Evolutionary conservation across 805 yeast species (phyloP).

Genomic region (Wickerhamomyces xylosicus): DNA sequence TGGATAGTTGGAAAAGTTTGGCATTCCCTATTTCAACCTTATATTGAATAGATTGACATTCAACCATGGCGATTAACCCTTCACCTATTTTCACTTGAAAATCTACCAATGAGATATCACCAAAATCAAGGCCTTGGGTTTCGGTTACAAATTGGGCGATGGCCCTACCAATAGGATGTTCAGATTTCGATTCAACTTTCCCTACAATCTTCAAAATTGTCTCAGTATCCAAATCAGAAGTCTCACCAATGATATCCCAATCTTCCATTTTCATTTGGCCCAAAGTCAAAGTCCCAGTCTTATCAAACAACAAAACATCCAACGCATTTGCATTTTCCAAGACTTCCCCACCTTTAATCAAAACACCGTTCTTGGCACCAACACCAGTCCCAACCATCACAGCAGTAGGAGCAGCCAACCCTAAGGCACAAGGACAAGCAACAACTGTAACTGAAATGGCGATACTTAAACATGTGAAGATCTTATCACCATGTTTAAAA

Average conservation of each 20-base stretch:
- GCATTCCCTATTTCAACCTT: constrained; percentile 45
- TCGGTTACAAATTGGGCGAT: constrained; percentile 31
- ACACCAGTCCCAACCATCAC: constrained; percentile 98
- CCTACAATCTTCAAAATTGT: constrained; percentile 42
- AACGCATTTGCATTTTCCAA: constrained; percentile 64
- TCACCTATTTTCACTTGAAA: constrained; percentile 26
- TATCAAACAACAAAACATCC: constrained; percentile 72
- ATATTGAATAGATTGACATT: constrained; percentile 14
- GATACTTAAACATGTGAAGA: constrained; percentile 61
- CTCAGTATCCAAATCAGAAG: constrained; percentile 3
- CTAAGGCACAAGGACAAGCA: constrained; percentile 98
- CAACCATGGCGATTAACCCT: constrained; percentile 23
- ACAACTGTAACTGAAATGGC: constrained; percentile 91
- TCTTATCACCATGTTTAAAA: constrained; percentile 36
- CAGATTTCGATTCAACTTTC: constrained; percentile 56
- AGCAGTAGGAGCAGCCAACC: constrained; percentile 97
- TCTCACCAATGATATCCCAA: constrained; percentile 9
- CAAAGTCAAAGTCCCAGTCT: constrained; percentile 89
- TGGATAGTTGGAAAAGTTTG: constrained; percentile 10
- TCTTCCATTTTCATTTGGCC: constrained; percentile 56
- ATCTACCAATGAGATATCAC: constrained; percentile 6
- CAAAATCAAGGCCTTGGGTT: constrained; percentile 3
- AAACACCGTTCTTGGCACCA: constrained; percentile 82
- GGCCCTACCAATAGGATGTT: constrained; percentile 84
- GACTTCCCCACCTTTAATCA: constrained; percentile 88